Evolutionary conservation across 177 flowering plant species (phyloP).

Genomic region (Telopea speciosissima): DNA sequence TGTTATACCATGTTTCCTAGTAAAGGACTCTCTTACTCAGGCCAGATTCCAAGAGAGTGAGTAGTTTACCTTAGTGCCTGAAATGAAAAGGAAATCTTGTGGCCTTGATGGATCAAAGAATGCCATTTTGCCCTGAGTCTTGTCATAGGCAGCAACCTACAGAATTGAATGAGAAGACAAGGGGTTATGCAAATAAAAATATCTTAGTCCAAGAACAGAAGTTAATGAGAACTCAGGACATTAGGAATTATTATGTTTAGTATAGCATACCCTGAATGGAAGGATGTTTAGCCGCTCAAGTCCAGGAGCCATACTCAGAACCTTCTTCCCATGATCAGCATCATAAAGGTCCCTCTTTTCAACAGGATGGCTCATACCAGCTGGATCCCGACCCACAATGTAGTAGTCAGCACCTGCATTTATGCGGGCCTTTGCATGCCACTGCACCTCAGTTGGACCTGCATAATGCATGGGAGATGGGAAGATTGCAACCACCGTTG

Average conservation of each 20-base stretch:
- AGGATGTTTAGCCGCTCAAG: constrained; percentile 50
- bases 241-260: no score
- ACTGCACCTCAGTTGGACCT: constrained; percentile 64
- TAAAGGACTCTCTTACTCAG: not conserved
- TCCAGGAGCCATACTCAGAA: constrained; percentile 64
- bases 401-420: constrained; percentile 62
- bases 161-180: constrained; percentile 3
- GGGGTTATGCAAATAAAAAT: not conserved
- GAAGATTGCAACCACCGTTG: constrained; percentile 53
- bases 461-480: constrained; percentile 75
- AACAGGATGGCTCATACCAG: constrained; percentile 56
- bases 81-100: constrained; percentile 83
- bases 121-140: constrained; percentile 80
- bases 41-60: not conserved
- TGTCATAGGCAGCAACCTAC: constrained; percentile 98
- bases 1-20: not conserved
- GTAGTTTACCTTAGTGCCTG: constrained; percentile 75
- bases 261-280: constrained; percentile 39
- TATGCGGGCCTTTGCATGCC: constrained; percentile 63
- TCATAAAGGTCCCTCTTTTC: constrained; percentile 52
- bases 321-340: constrained; percentile 62
- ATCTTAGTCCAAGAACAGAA: not conserved
- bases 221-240: not conserved
- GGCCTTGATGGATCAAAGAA: constrained; percentile 95
- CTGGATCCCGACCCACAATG: constrained; percentile 60